A percentile compares a stretch with the other conserved stretches of the same genome.
Conservation (phyloP, 2,329 filamentous ascomycete genomes). For the Dactylonectria macrodidyma region DNA sequence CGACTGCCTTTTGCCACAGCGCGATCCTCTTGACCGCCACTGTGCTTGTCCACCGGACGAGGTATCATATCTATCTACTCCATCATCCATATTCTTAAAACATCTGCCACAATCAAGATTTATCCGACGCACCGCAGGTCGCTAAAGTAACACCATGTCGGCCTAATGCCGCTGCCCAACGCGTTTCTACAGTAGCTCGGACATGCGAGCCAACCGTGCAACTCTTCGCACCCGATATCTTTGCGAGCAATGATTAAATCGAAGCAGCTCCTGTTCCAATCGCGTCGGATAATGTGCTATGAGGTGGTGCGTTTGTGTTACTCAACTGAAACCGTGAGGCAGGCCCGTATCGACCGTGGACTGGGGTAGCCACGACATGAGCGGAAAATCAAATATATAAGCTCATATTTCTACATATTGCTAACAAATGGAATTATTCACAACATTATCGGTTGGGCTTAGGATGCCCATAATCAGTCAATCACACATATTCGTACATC, state of each 20-base stretch:
- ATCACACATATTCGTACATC: conserved; percentile 3
- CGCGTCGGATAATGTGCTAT: background rate
- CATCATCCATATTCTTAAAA: conserved; percentile 5
- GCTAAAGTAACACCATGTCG: conserved; percentile 3
- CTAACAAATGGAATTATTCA: background rate
- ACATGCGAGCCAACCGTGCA: background rate
- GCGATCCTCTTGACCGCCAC: conserved; percentile 9
- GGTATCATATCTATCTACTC: conserved; percentile 8
- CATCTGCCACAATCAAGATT: background rate
- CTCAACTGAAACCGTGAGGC: background rate
- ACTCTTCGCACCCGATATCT: conserved; percentile 1
- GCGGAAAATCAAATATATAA: no score
- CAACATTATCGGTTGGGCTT: background rate
- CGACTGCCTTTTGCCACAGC: conserved; percentile 4
- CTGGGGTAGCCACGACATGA: background rate
- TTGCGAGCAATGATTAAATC: conserved; percentile 1
- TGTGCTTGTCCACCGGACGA: conserved; percentile 2
- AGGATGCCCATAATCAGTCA: conserved; percentile 6
- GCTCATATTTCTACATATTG: background rate
- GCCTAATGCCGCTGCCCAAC: conserved; percentile 9
- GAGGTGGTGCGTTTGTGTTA: background rate
- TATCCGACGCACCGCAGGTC: background rate
- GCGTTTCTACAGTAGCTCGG: conserved; percentile 3
- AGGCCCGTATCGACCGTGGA: background rate
- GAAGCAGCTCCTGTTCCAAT: background rate